phyloP scores from a whole-genome alignment of 331 rosid genomes.

The Acacia pycnantha region DNA sequence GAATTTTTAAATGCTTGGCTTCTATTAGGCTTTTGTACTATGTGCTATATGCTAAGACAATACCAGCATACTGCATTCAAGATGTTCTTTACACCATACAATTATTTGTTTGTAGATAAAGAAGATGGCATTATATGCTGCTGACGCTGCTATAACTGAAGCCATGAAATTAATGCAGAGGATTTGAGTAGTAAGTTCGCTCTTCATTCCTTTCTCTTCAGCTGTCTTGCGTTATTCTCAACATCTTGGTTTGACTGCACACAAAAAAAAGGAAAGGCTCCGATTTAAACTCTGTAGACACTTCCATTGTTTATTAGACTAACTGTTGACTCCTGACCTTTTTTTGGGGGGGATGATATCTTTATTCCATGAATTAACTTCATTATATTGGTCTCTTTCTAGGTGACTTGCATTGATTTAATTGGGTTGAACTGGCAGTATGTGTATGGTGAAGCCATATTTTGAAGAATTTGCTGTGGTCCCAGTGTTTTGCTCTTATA shows the following conservation, averaged over 20 bases:
- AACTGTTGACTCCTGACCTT: no score
- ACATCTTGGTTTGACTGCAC: neutral
- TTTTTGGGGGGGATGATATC: no score
- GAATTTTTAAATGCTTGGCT: neutral
- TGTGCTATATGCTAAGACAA: neutral
- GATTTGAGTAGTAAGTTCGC: slow-evolving; percentile 31
- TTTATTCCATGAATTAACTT: neutral
- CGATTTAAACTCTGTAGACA: neutral
- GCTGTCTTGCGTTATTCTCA: neutral
- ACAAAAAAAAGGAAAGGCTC: neutral
- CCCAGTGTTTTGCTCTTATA: neutral
- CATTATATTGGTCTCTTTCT: neutral
- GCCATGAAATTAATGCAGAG: slow-evolving; percentile 37
- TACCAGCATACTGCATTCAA: neutral
- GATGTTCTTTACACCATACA: slow-evolving; percentile 14
- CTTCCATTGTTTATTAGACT: neutral
- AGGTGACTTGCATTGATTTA: neutral
- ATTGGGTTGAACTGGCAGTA: slow-evolving; percentile 27
- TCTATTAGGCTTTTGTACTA: neutral
- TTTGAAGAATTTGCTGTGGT: neutral
- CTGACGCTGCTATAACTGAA: slow-evolving; percentile 45
- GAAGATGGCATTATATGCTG: slow-evolving; percentile 71
- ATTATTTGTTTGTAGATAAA: slow-evolving; percentile 43
- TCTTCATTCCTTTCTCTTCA: slow-evolving; percentile 13
- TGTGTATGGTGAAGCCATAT: neutral